These are phyloP conservation scores for Desmodesmus armatus DNA, from an alignment of 139 green algal genomes.

Conservation along the genomic window DNA sequence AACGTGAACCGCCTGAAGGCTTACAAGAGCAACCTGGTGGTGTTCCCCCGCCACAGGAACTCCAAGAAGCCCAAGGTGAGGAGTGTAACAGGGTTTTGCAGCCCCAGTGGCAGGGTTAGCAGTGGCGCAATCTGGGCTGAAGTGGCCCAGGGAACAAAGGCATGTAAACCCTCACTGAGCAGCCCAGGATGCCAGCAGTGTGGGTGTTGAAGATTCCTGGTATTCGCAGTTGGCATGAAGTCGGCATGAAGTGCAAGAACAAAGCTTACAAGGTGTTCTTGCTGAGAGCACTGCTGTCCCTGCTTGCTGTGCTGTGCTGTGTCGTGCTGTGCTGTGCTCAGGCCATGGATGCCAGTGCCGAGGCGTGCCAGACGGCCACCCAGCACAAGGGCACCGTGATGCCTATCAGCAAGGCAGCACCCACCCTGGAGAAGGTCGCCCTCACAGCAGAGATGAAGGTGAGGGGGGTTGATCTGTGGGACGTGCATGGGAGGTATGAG, in stretches of 20 bases:
- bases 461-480: not conserved
- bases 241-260: too few species aligned
- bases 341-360: slow-evolving; percentile 76
- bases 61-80: slow-evolving; percentile 93
- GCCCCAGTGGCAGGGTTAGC: not conserved
- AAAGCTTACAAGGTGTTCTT: too few species aligned
- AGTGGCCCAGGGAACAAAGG: too few species aligned
- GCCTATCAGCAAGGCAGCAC: slow-evolving; percentile 67
- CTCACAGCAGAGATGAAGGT: slow-evolving; percentile 94
- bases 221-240: too few species aligned
- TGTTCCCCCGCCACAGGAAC: slow-evolving; percentile 91
- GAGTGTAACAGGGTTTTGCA: not conserved
- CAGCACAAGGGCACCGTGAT: slow-evolving; percentile 79
- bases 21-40: slow-evolving; percentile 96
- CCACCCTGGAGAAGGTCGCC: slow-evolving; percentile 83
- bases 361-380: slow-evolving; percentile 76
- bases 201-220: too few species aligned
- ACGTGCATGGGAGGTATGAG: too few species aligned
- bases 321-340: not conserved
- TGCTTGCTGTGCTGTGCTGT: not conserved
- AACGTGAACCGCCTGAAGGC: slow-evolving; percentile 97
- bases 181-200: too few species aligned
- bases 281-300: too few species aligned
- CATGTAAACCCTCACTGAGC: too few species aligned
- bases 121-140: not conserved